phyloP scores from a whole-genome alignment of 2,329 filamentous ascomycete species.

The Alternaria brassicae region DNA sequence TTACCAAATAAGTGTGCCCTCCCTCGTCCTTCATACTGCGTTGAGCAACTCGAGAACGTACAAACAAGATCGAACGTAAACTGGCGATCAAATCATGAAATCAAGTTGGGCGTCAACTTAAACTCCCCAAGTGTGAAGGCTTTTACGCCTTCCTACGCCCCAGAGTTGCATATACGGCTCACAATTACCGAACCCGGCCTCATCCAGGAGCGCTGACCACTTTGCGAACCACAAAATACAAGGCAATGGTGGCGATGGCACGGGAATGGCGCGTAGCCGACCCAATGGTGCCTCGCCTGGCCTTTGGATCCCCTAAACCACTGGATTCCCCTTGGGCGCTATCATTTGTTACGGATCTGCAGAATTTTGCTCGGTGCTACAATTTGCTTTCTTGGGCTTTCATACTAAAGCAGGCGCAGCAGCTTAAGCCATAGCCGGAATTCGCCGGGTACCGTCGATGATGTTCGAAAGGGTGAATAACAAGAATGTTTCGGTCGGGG shows the following conservation, averaged over 20 bases:
- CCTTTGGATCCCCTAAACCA: not conserved
- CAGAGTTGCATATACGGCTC: not conserved
- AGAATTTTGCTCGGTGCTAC: not conserved
- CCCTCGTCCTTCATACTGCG: not conserved
- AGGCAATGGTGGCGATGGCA: not conserved
- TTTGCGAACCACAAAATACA: not conserved
- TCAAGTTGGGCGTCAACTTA: not conserved
- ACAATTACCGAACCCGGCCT: not conserved
- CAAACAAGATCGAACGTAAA: not conserved
- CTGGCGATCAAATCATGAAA: not conserved
- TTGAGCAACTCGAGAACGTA: not conserved
- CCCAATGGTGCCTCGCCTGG: not conserved
- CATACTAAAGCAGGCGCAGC: not conserved
- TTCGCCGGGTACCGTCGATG: not conserved
- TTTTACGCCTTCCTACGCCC: not conserved
- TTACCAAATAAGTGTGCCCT: not conserved
- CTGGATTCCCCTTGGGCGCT: not conserved
- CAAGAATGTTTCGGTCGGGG: no score
- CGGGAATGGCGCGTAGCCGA: not conserved
- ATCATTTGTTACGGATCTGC: not conserved
- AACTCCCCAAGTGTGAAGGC: not conserved
- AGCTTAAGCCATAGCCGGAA: not conserved
- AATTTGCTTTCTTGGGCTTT: not conserved
- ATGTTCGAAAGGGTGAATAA: not conserved
- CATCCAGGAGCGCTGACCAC: slow-evolving; percentile 1